Percentiles rank a stretch among this genome's conserved stretches.
phyloP scores from a whole-genome alignment of 371 early-diverging fungal genomes.

The Chytridium lagenaria region DNA sequence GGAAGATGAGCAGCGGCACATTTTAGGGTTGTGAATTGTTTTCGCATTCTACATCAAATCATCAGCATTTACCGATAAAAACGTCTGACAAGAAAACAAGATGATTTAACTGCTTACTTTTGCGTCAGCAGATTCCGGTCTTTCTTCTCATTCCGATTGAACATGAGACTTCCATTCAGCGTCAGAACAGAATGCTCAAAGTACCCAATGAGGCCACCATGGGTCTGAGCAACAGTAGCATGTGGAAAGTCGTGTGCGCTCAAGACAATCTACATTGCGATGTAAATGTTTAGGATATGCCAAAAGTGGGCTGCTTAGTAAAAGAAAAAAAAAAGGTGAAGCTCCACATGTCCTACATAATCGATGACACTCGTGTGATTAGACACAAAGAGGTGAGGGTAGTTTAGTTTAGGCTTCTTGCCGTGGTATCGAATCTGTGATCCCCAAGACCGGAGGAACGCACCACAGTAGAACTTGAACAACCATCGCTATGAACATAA shows the following conservation, averaged over 20 bases:
- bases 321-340: background rate
- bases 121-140: conserved; percentile 64
- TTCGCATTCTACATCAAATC: conserved; percentile 44
- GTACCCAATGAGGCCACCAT: conserved; percentile 67
- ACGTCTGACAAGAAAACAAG: too few species aligned
- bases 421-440: conserved; percentile 68
- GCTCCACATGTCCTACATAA: conserved; percentile 44
- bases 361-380: conserved; percentile 89
- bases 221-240: conserved; percentile 78
- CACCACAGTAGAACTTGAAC: conserved; percentile 68
- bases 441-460: conserved; percentile 66
- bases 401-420: conserved; percentile 59
- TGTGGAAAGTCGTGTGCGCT: conserved; percentile 76
- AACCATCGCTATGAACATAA: conserved; percentile 52
- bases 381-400: conserved; percentile 72
- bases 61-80: background rate
- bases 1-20: conserved; percentile 77
- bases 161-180: conserved; percentile 73
- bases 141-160: conserved; percentile 74
- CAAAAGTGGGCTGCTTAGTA: too few species aligned
- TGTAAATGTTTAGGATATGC: background rate
- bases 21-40: conserved; percentile 49
- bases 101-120: conserved; percentile 40
- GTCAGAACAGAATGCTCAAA: conserved; percentile 71
- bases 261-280: conserved; percentile 58